Conservation (phyloP, 192 early-diverging fungal genomes). For the Fimicolochytrium jonesii region DNA sequence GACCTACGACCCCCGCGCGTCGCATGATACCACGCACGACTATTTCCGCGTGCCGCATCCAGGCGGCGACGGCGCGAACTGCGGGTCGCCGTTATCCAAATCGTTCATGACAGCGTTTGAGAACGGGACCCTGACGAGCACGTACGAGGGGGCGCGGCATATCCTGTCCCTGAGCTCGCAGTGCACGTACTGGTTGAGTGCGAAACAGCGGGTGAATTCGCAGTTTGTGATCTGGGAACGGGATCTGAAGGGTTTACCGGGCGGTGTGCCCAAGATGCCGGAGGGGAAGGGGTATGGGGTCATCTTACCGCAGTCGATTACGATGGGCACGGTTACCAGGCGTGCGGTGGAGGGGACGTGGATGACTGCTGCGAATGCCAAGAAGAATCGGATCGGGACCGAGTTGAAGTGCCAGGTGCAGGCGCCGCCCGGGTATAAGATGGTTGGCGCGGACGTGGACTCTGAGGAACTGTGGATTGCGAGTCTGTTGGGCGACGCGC, state of each 20-base stretch:
- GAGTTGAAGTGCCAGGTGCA: conserved; percentile 87
- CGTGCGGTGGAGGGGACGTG: conserved; percentile 89
- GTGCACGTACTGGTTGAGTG: conserved; percentile 89
- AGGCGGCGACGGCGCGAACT: conserved; percentile 71
- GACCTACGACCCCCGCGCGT: conserved; percentile 41
- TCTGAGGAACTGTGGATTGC: conserved; percentile 97
- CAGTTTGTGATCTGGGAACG: conserved; percentile 85
- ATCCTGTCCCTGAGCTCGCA: conserved; percentile 71
- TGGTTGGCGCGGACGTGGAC: conserved; percentile 97
- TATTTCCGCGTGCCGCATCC: conserved; percentile 84
- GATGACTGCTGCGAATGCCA: conserved; percentile 94
- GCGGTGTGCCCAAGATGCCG: too few relatives aligned
- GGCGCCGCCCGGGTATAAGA: conserved; percentile 75
- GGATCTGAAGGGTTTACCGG: too few relatives aligned
- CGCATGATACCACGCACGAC: conserved; percentile 20
- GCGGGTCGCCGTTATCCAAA: conserved; percentile 85
- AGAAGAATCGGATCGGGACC: conserved; percentile 82
- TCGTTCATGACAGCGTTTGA: conserved; percentile 76
- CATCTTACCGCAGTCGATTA: conserved; percentile 84
- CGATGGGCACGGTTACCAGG: conserved; percentile 96
- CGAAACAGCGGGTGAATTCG: conserved; percentile 68
- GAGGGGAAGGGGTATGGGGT: conserved; percentile 48
- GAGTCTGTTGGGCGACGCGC: conserved; percentile 87
- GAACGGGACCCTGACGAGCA: conserved; percentile 68
- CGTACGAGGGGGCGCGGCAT: conserved; percentile 65